Conservation (phyloP, 331 rosid genomes). For the Rhamnella rubrinervis region DNA sequence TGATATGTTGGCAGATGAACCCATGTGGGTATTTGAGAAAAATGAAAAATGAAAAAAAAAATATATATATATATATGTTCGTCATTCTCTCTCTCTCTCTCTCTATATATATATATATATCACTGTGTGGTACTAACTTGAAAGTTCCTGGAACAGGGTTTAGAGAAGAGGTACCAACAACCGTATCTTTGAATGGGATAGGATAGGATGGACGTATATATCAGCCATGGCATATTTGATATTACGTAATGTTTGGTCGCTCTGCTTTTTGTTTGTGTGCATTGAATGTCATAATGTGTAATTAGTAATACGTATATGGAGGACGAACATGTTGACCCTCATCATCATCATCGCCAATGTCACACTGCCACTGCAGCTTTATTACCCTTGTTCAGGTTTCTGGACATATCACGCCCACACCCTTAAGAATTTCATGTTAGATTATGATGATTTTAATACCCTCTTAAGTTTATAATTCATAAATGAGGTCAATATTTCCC, state of each 20-base stretch:
- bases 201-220: not conserved
- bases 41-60: too few relatives aligned
- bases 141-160: conserved; percentile 56
- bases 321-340: conserved; percentile 17
- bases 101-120: too few relatives aligned
- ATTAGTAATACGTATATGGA: too few relatives aligned
- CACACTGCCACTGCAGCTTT: too few relatives aligned
- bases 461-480: too few relatives aligned
- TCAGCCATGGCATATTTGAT: conserved; percentile 5
- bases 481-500: too few relatives aligned
- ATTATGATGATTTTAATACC: too few relatives aligned
- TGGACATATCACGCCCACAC: too few relatives aligned
- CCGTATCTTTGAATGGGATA: conserved; percentile 27
- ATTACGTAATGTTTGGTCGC: conserved; percentile 33
- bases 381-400: too few relatives aligned
- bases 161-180: conserved; percentile 13
- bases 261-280: conserved; percentile 27
- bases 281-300: not conserved
- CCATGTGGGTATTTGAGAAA: conserved; percentile 45
- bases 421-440: too few relatives aligned
- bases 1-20: conserved; percentile 48
- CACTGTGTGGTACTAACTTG: not conserved
- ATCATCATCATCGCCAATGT: too few relatives aligned
- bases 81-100: too few relatives aligned
- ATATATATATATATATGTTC: not conserved